Percentiles rank a stretch among this genome's conserved stretches.
These are phyloP conservation scores for Colletotrichum viniferum DNA, from an alignment of 2,329 filamentous ascomycete genomes.

Conservation along the genomic window DNA sequence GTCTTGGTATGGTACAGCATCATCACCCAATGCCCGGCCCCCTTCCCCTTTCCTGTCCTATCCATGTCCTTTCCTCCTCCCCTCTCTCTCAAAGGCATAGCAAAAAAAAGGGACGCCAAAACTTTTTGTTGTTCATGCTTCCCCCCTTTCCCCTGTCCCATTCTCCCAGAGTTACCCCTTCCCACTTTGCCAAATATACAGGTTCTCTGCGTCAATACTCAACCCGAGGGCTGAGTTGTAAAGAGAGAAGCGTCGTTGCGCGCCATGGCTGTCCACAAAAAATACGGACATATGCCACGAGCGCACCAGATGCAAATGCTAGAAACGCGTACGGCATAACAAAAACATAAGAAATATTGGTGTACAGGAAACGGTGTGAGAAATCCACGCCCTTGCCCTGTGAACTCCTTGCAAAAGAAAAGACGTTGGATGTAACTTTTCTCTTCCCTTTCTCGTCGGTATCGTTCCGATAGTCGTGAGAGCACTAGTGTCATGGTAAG, in stretches of 20 bases:
- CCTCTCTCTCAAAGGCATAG: constrained; percentile 6
- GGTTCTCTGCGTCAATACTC: neutral
- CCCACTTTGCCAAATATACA: constrained; percentile 17
- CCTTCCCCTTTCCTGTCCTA: neutral
- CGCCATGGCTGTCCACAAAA: neutral
- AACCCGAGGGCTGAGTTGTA: neutral
- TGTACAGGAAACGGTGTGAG: constrained; percentile 19
- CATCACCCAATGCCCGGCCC: constrained; percentile 7
- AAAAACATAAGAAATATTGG: constrained; percentile 6
- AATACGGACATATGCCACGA: neutral
- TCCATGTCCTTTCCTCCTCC: neutral
- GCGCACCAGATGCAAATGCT: constrained; percentile 17
- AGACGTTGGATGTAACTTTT: neutral
- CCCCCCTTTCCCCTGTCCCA: constrained; percentile 10
- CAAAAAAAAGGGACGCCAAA: constrained; percentile 18
- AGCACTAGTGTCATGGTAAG: neutral
- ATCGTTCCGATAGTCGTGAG: neutral
- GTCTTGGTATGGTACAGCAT: constrained; percentile 21
- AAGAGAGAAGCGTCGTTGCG: constrained; percentile 1
- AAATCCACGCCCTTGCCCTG: constrained; percentile 14
- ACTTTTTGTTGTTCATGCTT: constrained; percentile 19
- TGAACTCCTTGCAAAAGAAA: constrained; percentile 11
- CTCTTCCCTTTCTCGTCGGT: neutral
- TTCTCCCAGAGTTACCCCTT: neutral
- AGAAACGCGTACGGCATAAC: constrained; percentile 1